A percentile compares a stretch with the other conserved stretches of the same genome.
These are phyloP conservation scores for Cyanodermella asteris DNA, from an alignment of 2,329 filamentous ascomycete genomes.

Conservation along the genomic window DNA sequence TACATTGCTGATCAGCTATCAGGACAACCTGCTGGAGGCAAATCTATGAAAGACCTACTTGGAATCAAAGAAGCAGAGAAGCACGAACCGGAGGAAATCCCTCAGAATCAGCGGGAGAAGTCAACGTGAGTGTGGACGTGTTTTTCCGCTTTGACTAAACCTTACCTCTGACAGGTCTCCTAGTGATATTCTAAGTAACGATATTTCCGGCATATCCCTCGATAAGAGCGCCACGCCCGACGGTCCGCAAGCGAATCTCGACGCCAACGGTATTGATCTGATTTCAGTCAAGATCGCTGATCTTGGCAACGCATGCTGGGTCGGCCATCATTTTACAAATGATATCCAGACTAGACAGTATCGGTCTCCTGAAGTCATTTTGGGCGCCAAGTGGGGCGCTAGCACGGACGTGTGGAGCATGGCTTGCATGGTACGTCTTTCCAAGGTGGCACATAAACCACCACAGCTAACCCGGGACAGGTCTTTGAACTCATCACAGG, in stretches of 20 bases:
- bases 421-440: constrained; percentile 66
- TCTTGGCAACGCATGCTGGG: constrained; percentile 95
- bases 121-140: constrained; percentile 48
- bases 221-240: constrained; percentile 50
- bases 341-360: constrained; percentile 98
- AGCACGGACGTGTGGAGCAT: constrained; percentile 99
- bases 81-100: constrained; percentile 36
- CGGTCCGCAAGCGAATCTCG: constrained; percentile 39
- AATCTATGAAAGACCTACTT: constrained; percentile 38
- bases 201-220: constrained; percentile 85
- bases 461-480: constrained; percentile 23
- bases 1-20: constrained; percentile 7
- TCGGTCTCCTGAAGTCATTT: constrained; percentile 85
- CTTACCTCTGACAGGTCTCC: constrained; percentile 4
- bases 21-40: too few relatives aligned
- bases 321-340: constrained; percentile 96
- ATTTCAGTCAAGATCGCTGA: constrained; percentile 99
- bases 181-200: constrained; percentile 73
- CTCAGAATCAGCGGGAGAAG: constrained; percentile 70
- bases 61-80: constrained; percentile 30
- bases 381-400: constrained; percentile 96
- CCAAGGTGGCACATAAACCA: neutral
- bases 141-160: constrained; percentile 1
- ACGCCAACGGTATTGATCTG: constrained; percentile 35
- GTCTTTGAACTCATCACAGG: constrained; percentile 95